Percentiles rank a stretch among this genome's conserved stretches.
phyloP scores from a whole-genome alignment of 768 basidiomycete genomes.

The Dacryopinax spathularia region DNA sequence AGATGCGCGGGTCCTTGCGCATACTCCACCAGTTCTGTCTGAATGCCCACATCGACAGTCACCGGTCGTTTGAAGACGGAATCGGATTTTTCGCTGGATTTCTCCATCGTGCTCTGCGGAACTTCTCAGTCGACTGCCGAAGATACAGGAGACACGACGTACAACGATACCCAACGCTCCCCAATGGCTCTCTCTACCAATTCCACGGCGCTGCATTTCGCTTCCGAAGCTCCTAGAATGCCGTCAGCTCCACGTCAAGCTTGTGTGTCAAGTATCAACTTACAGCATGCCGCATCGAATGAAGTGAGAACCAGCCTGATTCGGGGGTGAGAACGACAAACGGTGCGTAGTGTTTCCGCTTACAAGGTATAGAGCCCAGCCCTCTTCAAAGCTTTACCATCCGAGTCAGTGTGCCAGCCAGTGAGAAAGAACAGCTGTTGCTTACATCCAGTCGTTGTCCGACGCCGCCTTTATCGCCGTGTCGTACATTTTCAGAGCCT shows the following conservation, averaged over 20 bases:
- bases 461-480: constrained; percentile 44
- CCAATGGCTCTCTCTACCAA: constrained; percentile 54
- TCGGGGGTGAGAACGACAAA: not conserved
- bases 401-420: constrained; percentile 32
- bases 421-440: not conserved
- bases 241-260: not conserved
- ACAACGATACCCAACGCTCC: constrained; percentile 56
- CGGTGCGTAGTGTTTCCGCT: constrained; percentile 31
- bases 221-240: constrained; percentile 35
- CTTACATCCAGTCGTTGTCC: not conserved
- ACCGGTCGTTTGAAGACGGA: not conserved
- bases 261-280: not conserved
- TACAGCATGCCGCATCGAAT: constrained; percentile 45
- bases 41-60: constrained; percentile 1
- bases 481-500: constrained; percentile 55
- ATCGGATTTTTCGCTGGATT: not conserved
- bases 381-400: constrained; percentile 54
- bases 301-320: constrained; percentile 41
- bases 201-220: constrained; percentile 53
- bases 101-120: not conserved
- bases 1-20: not conserved
- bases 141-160: not conserved
- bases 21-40: constrained; percentile 1
- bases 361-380: constrained; percentile 48
- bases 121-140: not conserved